Conservation (phyloP, 2,329 filamentous ascomycete genomes). For the Aspergillus pseudotamarii region DNA sequence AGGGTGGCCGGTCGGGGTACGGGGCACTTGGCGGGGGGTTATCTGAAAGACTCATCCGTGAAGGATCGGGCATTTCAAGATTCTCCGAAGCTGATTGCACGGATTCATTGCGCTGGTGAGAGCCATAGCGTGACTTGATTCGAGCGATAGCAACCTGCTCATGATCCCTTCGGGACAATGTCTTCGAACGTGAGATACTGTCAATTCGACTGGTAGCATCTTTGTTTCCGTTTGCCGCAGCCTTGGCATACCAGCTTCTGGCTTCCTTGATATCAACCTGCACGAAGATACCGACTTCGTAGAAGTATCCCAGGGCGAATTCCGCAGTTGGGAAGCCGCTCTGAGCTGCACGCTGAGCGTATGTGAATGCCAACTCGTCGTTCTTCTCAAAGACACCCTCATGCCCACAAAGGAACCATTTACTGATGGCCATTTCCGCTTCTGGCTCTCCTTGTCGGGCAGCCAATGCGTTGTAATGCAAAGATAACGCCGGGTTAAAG, state of each 20-base stretch:
- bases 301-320: slow-evolving; percentile 96
- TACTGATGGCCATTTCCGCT: slow-evolving; percentile 92
- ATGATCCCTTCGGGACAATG: slow-evolving; percentile 86
- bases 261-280: slow-evolving; percentile 82
- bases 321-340: slow-evolving; percentile 85
- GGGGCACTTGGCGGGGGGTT: slow-evolving; percentile 43
- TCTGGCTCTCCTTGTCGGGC: slow-evolving; percentile 90
- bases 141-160: slow-evolving; percentile 85
- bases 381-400: slow-evolving; percentile 94
- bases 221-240: slow-evolving; percentile 86
- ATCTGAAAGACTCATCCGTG: slow-evolving; percentile 43
- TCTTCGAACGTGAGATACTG: slow-evolving; percentile 78
- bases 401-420: slow-evolving; percentile 97
- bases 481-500: slow-evolving; percentile 86
- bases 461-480: slow-evolving; percentile 95
- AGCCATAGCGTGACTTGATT: slow-evolving; percentile 81
- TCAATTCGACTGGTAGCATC: slow-evolving; percentile 83
- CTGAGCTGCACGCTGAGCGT: slow-evolving; percentile 82
- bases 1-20: slow-evolving; percentile 43
- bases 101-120: slow-evolving; percentile 51
- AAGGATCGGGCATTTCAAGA: slow-evolving; percentile 52
- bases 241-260: slow-evolving; percentile 84
- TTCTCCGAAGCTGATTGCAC: slow-evolving; percentile 47
- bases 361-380: slow-evolving; percentile 88
- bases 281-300: slow-evolving; percentile 93